A percentile compares a stretch with the other conserved stretches of the same genome.
Conservation (phyloP, 305 asterid genomes). For the Stenogyne calaminthoides region DNA sequence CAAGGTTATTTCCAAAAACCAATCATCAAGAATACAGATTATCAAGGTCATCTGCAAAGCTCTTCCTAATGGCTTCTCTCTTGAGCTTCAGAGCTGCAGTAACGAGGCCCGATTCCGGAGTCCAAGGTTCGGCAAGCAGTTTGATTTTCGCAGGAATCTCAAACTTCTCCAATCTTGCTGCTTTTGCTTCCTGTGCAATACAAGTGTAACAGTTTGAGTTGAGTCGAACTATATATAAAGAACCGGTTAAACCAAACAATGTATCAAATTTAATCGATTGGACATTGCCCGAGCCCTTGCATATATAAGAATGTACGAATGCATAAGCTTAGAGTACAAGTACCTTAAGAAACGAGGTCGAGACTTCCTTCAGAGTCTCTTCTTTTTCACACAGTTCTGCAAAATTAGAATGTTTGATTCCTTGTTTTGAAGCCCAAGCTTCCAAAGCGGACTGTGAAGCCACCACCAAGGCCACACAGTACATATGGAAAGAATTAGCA, state of each 20-base stretch:
- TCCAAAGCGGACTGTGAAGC: constrained; percentile 72
- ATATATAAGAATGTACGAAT: not conserved
- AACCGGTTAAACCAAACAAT: not conserved
- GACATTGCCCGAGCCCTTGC: too few relatives aligned
- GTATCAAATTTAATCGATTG: not conserved
- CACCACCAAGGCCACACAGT: constrained; percentile 91
- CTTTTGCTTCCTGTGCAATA: constrained; percentile 71
- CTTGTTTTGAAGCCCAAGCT: constrained; percentile 77
- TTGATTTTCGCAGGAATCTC: constrained; percentile 86
- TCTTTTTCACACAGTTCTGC: constrained; percentile 66
- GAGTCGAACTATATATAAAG: not conserved
- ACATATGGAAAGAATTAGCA: constrained; percentile 82
- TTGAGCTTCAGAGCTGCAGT: constrained; percentile 92
- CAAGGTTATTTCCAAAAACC: constrained; percentile 2
- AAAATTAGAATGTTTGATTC: constrained; percentile 57
- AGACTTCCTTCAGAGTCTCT: constrained; percentile 77
- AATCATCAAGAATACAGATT: constrained; percentile 43
- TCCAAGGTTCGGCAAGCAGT: constrained; percentile 82
- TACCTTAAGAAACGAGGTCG: constrained; percentile 76
- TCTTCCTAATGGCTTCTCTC: constrained; percentile 68
- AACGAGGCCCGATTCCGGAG: constrained; percentile 92
- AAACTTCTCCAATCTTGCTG: constrained; percentile 76
- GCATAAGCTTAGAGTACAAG: not conserved
- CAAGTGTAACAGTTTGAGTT: not conserved
- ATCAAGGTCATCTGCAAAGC: constrained; percentile 47